Conservation (phyloP, 352 stramenopile species). For the Pythium periplocum region DNA sequence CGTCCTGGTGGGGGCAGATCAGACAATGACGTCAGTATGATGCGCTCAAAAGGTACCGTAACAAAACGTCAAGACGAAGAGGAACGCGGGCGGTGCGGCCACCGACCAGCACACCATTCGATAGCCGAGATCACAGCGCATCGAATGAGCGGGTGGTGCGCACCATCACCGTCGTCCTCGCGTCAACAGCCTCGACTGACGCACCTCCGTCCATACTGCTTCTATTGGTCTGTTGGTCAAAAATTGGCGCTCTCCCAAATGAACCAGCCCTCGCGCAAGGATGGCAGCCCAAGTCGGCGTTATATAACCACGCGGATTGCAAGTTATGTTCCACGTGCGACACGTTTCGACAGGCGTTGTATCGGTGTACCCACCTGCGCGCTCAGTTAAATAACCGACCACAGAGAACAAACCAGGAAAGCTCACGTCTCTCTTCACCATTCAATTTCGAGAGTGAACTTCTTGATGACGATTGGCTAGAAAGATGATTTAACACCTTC, state of each 20-base stretch:
- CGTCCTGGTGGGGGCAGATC: slow-evolving; percentile 31
- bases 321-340: no score
- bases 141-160: background rate
- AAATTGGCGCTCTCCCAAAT: slow-evolving; percentile 6
- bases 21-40: slow-evolving; percentile 15
- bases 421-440: slow-evolving; percentile 20
- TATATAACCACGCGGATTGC: no score
- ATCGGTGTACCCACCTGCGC: no score
- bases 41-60: no score
- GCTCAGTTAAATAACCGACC: no score
- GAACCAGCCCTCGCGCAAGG: no score
- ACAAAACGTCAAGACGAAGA: no score
- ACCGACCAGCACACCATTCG: slow-evolving; percentile 1
- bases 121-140: slow-evolving; percentile 2
- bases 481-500: background rate
- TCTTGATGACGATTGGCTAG: slow-evolving; percentile 10
- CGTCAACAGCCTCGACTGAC: background rate
- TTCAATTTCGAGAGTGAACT: slow-evolving; percentile 19
- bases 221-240: slow-evolving; percentile 14
- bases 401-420: no score
- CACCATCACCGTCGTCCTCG: no score
- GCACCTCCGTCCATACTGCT: slow-evolving; percentile 27
- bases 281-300: no score
- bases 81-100: no score
- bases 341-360: no score